Percentiles rank a stretch among this genome's conserved stretches.
Evolutionary conservation across 345 rosid genomes (phyloP).

Genomic region (Brassica incana): DNA sequence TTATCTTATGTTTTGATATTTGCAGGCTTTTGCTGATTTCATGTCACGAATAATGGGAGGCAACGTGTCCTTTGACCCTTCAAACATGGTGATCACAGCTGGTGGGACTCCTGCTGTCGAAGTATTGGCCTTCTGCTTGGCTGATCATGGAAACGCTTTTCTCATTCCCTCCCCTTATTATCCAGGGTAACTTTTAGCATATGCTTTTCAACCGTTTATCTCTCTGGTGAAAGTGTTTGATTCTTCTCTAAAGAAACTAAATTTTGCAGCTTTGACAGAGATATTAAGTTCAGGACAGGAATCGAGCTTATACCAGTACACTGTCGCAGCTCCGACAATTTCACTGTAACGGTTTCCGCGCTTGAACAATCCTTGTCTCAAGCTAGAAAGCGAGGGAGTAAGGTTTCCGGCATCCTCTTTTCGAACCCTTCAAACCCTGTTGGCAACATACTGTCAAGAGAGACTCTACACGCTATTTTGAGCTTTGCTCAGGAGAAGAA

Average conservation of each 20-base stretch:
- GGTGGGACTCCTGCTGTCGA: constrained; percentile 94
- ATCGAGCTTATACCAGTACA: constrained; percentile 87
- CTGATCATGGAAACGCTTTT: constrained; percentile 87
- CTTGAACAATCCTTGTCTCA: constrained; percentile 84
- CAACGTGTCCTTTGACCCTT: constrained; percentile 63
- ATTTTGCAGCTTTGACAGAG: constrained; percentile 80
- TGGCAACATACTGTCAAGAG: constrained; percentile 68
- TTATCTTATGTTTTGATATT: background rate
- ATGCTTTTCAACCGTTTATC: too few species aligned
- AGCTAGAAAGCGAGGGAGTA: constrained; percentile 76
- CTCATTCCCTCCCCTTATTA: constrained; percentile 87
- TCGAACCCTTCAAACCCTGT: constrained; percentile 91
- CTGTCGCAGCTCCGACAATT: constrained; percentile 82
- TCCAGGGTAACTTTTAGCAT: constrained; percentile 62
- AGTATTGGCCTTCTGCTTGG: constrained; percentile 81
- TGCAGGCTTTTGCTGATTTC: constrained; percentile 83
- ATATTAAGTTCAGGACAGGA: constrained; percentile 74
- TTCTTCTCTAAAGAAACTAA: background rate
- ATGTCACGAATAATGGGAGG: constrained; percentile 65
- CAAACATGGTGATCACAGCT: constrained; percentile 65
- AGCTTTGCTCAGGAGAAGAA: constrained; percentile 79
- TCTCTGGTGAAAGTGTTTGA: background rate
- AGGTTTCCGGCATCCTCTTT: constrained; percentile 71
- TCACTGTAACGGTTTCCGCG: constrained; percentile 58
- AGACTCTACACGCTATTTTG: constrained; percentile 56